phyloP scores from a whole-genome alignment of 1,284 basidiomycete species.

The Trichosporon asahii region DNA sequence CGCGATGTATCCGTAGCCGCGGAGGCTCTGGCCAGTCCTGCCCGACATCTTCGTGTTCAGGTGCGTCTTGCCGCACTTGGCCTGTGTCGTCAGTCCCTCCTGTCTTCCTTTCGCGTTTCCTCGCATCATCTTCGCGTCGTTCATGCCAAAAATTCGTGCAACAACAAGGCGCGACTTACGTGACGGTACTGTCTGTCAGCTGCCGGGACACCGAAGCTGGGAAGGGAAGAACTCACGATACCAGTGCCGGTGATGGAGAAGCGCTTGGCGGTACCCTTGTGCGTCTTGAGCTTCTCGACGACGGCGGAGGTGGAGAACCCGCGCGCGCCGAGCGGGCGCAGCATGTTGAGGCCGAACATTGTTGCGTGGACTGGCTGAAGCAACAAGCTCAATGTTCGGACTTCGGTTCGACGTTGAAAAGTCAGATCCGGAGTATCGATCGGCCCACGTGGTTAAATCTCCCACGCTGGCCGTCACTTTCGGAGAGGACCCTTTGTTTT shows the following conservation, averaged over 20 bases:
- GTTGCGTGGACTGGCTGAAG: not conserved
- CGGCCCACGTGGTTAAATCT: not conserved
- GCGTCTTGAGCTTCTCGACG: slow-evolving; percentile 33
- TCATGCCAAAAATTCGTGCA: not conserved
- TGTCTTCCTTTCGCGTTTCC: not conserved
- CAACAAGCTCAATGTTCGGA: not conserved
- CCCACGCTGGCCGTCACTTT: not conserved
- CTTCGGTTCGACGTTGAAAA: slow-evolving; percentile 7
- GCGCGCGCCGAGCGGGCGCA: slow-evolving; percentile 5
- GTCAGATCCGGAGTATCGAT: not conserved
- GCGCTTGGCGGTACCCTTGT: slow-evolving; percentile 37
- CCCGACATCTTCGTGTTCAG: slow-evolving; percentile 37
- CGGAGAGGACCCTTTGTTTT: not conserved
- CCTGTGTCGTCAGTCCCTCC: slow-evolving; percentile 9
- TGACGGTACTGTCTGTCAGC: slow-evolving; percentile 33
- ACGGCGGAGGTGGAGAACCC: slow-evolving; percentile 15
- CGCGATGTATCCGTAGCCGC: not conserved
- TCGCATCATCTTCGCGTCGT: no score
- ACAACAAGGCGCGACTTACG: slow-evolving; percentile 15
- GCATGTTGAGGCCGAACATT: slow-evolving; percentile 9
- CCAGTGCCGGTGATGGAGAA: slow-evolving; percentile 36
- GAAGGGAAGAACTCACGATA: slow-evolving; percentile 27
- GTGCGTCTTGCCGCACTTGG: slow-evolving; percentile 38
- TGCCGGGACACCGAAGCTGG: not conserved
- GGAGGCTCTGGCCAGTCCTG: slow-evolving; percentile 30